phyloP scores from a whole-genome alignment of 306 rosid species.

The Begonia masoniana region DNA sequence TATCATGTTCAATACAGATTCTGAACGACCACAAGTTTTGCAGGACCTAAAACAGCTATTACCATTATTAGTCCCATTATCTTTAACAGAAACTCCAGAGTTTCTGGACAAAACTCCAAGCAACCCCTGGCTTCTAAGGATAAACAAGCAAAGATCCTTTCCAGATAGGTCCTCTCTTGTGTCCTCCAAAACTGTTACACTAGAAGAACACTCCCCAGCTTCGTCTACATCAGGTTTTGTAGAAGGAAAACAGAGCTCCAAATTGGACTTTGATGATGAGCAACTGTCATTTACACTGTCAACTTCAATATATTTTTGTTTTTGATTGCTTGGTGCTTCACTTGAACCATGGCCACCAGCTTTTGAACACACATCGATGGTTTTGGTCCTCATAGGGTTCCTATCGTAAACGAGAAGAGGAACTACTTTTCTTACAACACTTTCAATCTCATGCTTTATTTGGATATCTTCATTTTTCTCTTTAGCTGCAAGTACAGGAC shows the following conservation, averaged over 20 bases:
- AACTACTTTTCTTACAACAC: conserved; percentile 15
- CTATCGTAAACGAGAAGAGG: conserved; percentile 18
- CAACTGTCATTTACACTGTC: conserved; percentile 71
- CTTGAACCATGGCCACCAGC: conserved; percentile 17
- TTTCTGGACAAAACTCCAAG: conserved; percentile 19
- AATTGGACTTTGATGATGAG: conserved; percentile 77
- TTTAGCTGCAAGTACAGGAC: conserved; percentile 26
- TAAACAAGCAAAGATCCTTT: conserved; percentile 59
- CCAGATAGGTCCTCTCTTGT: conserved; percentile 37
- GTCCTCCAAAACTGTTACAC: conserved; percentile 38
- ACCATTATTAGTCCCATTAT: conserved; percentile 17
- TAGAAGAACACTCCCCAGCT: conserved; percentile 77
- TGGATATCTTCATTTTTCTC: conserved; percentile 3
- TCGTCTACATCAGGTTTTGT: conserved; percentile 47
- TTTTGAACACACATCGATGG: conserved; percentile 7
- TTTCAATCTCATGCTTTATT: conserved; percentile 22
- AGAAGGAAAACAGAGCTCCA: conserved; percentile 42
- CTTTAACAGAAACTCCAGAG: conserved; percentile 23
- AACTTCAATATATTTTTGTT: conserved; percentile 37
- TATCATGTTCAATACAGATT: conserved; percentile 44
- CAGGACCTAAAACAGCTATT: conserved; percentile 35
- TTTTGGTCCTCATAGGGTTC: conserved; percentile 13
- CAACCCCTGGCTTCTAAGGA: conserved; percentile 61
- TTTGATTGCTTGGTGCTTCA: conserved; percentile 21
- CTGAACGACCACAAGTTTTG: conserved; percentile 56